Evolutionary conservation across 306 rosid genomes (phyloP).

Genomic region (Spatholobus suberectus): DNA sequence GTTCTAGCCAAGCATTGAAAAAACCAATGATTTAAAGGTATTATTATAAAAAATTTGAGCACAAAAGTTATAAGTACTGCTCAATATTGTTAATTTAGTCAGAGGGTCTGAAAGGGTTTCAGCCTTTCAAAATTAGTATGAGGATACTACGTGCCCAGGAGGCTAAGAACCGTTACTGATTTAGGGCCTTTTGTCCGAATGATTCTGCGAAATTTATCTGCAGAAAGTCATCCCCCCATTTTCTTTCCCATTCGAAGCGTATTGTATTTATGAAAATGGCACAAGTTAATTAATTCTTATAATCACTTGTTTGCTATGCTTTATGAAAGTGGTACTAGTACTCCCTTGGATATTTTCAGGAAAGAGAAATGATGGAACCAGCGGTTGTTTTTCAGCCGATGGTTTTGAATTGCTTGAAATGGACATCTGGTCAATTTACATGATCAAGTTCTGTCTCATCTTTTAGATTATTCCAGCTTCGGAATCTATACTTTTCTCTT

Average conservation of each 20-base stretch:
- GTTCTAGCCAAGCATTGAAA: not conserved
- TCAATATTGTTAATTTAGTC: not conserved
- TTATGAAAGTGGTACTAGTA: constrained; percentile 9
- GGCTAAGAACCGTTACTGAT: not conserved
- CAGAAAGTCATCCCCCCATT: not conserved
- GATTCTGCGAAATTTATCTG: not conserved
- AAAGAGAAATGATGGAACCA: not conserved
- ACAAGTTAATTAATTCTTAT: not conserved
- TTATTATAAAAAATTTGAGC: not conserved
- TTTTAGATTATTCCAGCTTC: not conserved
- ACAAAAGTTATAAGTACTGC: not conserved
- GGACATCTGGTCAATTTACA: not conserved
- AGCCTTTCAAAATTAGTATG: not conserved
- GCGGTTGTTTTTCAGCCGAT: not conserved
- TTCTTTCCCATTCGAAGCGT: not conserved
- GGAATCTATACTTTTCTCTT: not conserved
- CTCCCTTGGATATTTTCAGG: not conserved
- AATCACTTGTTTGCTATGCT: not conserved
- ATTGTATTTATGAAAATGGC: constrained; percentile 10
- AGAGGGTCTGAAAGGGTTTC: not conserved
- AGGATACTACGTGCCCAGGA: not conserved
- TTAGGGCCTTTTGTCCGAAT: not conserved
- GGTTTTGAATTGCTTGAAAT: not conserved
- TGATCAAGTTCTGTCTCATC: not conserved
- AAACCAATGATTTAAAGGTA: not conserved